These are phyloP conservation scores for Dioscorea cayenensis DNA, from an alignment of 116 monocot genomes.

Conservation along the genomic window DNA sequence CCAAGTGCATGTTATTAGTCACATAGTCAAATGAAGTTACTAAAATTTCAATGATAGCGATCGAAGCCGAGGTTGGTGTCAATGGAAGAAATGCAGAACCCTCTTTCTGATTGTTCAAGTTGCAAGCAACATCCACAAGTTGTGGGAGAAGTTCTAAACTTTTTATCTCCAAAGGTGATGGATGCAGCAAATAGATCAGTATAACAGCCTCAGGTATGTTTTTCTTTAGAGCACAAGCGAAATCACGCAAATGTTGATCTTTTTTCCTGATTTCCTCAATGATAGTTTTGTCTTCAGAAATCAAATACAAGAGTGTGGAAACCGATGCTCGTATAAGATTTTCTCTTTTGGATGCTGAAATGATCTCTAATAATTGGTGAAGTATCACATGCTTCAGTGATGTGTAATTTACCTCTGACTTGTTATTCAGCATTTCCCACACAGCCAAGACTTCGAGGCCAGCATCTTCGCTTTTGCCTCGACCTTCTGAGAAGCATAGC, in stretches of 20 bases:
- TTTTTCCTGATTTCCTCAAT: slow-evolving; percentile 79
- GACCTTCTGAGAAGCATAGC: slow-evolving; percentile 46
- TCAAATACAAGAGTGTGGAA: slow-evolving; percentile 51
- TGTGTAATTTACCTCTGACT: slow-evolving; percentile 35
- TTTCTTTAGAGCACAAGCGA: slow-evolving; percentile 70
- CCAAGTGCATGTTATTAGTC: slow-evolving; percentile 81
- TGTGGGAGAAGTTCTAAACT: slow-evolving; percentile 66
- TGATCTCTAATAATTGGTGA: slow-evolving; percentile 57
- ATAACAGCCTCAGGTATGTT: slow-evolving; percentile 78
- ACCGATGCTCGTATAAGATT: slow-evolving; percentile 61
- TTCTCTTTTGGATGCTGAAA: slow-evolving; percentile 71
- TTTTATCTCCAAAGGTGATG: slow-evolving; percentile 80
- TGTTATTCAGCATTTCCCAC: slow-evolving; percentile 60
- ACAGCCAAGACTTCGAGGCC: slow-evolving; percentile 51
- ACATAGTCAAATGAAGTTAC: slow-evolving; percentile 82
- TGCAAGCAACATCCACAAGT: slow-evolving; percentile 78
- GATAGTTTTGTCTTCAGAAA: slow-evolving; percentile 72
- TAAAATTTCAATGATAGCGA: slow-evolving; percentile 77
- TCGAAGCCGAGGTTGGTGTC: slow-evolving; percentile 75
- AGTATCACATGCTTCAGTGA: slow-evolving; percentile 61
- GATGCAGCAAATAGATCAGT: slow-evolving; percentile 77
- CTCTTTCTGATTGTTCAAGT: slow-evolving; percentile 32
- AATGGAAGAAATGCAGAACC: slow-evolving; percentile 38
- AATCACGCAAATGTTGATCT: slow-evolving; percentile 38
- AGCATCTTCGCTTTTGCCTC: slow-evolving; percentile 32